phyloP scores from a whole-genome alignment of 805 yeast genomes.

The Candida fluviatilis region DNA sequence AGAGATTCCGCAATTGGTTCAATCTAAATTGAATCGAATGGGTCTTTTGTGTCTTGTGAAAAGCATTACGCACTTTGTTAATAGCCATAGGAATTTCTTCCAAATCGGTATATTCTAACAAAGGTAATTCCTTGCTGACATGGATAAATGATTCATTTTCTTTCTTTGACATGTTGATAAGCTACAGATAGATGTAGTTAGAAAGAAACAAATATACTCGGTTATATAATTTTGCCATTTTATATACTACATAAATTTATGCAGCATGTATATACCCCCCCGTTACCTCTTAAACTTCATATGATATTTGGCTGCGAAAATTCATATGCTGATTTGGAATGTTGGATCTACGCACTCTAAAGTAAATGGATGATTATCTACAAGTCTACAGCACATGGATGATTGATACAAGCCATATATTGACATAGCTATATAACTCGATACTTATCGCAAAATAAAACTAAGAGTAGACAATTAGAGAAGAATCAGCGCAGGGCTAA shows the following conservation, averaged over 20 bases:
- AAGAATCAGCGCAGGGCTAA: no score
- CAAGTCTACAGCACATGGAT: not conserved
- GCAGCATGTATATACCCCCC: not conserved
- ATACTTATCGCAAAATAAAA: not conserved
- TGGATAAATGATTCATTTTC: not conserved
- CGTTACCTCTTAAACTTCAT: not conserved
- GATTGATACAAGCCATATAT: not conserved
- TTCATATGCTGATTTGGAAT: no score
- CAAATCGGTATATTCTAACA: slow-evolving; percentile 40
- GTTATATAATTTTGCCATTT: no score
- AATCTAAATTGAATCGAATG: slow-evolving; percentile 52
- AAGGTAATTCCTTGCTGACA: not conserved
- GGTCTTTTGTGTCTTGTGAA: slow-evolving; percentile 41
- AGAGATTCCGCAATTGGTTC: slow-evolving; percentile 62
- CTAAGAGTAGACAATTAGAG: not conserved
- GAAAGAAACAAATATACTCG: no score
- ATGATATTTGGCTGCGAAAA: not conserved
- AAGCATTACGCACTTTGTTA: slow-evolving; percentile 36
- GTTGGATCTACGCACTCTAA: no score
- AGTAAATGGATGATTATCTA: no score
- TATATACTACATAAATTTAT: no score
- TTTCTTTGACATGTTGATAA: not conserved
- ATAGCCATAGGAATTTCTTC: slow-evolving; percentile 48
- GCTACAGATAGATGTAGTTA: not conserved
- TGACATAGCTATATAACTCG: not conserved